Evolutionary conservation across 1,284 basidiomycete genomes (phyloP).

Genomic region (Austroboletus novae-zelandiae): DNA sequence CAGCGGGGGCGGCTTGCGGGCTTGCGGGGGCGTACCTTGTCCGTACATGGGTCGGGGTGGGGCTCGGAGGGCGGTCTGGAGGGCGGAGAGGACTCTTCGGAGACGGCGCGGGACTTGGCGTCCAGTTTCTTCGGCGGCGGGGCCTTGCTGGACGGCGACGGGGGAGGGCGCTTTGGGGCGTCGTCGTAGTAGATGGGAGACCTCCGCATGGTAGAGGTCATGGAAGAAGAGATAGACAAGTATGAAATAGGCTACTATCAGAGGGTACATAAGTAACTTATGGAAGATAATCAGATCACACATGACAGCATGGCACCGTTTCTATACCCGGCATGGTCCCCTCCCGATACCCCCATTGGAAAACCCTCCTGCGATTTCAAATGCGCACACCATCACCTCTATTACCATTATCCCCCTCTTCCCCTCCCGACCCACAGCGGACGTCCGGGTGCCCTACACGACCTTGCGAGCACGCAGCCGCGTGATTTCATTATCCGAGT

Average conservation of each 20-base stretch:
- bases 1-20: neutral
- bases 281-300: constrained; percentile 32
- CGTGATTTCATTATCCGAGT: constrained; percentile 52
- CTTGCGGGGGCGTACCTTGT: constrained; percentile 27
- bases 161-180: constrained; percentile 27
- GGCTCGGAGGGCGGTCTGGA: constrained; percentile 21
- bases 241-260: constrained; percentile 30
- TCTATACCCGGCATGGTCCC: constrained; percentile 19
- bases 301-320: constrained; percentile 25
- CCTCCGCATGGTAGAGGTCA: constrained; percentile 25
- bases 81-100: constrained; percentile 25
- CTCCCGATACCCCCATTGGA: constrained; percentile 16
- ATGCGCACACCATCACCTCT: constrained; percentile 21
- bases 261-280: constrained; percentile 32
- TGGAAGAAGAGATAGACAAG: constrained; percentile 1
- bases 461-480: constrained; percentile 51
- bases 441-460: constrained; percentile 41
- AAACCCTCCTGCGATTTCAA: constrained; percentile 29
- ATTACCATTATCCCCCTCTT: too few relatives aligned
- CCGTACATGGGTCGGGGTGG: constrained; percentile 19
- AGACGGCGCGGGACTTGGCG: constrained; percentile 31
- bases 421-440: constrained; percentile 30
- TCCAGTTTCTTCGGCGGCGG: constrained; percentile 32
- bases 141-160: constrained; percentile 33
- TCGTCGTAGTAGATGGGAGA: constrained; percentile 33